Conservation (phyloP, 2,329 filamentous ascomycete species). For the Beauveria caledonica region DNA sequence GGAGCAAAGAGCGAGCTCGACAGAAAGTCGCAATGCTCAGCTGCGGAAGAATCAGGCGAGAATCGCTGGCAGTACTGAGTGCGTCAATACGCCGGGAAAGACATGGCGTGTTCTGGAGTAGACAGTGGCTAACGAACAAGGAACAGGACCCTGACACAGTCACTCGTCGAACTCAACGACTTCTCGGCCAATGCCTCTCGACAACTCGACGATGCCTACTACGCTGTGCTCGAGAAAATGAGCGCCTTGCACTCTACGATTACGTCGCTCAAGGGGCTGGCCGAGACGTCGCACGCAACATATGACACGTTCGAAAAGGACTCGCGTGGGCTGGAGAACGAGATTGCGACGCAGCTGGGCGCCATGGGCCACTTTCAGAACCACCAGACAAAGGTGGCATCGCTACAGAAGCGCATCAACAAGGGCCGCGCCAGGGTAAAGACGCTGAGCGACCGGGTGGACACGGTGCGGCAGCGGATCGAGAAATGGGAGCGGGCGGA, state of each 20-base stretch:
- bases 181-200: slow-evolving; percentile 56
- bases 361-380: slow-evolving; percentile 53
- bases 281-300: slow-evolving; percentile 49
- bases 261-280: slow-evolving; percentile 57
- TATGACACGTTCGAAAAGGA: slow-evolving; percentile 52
- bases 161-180: slow-evolving; percentile 45
- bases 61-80: slow-evolving; percentile 25
- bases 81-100: slow-evolving; percentile 11
- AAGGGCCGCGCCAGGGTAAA: slow-evolving; percentile 51
- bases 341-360: slow-evolving; percentile 53
- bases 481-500: slow-evolving; percentile 62
- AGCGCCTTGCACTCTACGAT: slow-evolving; percentile 57
- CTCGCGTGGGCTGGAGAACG: slow-evolving; percentile 48
- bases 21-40: slow-evolving; percentile 29
- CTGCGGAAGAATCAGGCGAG: slow-evolving; percentile 30
- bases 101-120: too few species aligned
- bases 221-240: slow-evolving; percentile 62
- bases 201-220: slow-evolving; percentile 66
- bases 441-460: slow-evolving; percentile 53
- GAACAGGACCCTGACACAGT: slow-evolving; percentile 39
- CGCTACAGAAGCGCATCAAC: slow-evolving; percentile 53
- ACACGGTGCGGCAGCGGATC: slow-evolving; percentile 53
- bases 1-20: slow-evolving; percentile 15
- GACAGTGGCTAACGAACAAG: background rate
- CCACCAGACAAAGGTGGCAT: slow-evolving; percentile 55